A percentile compares a stretch with the other conserved stretches of the same genome.
These are phyloP conservation scores for Xylaria sp. DNA, from an alignment of 2,329 filamentous ascomycete genomes.

Conservation along the genomic window DNA sequence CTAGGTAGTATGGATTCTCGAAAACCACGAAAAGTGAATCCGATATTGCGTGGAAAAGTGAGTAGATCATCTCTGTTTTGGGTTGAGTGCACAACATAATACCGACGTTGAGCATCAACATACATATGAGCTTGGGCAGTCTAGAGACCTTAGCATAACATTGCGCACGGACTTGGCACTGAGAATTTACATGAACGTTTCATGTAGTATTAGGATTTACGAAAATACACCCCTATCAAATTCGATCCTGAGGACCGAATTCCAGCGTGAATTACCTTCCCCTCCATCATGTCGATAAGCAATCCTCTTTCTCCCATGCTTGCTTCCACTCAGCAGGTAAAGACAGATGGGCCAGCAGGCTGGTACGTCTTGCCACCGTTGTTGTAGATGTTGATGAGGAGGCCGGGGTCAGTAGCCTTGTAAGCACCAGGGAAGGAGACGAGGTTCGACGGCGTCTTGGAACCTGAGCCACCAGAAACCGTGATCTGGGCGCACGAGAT, in stretches of 20 bases:
- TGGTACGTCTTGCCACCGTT: slow-evolving; percentile 46
- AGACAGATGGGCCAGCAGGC: slow-evolving; percentile 41
- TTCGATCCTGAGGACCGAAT: no score
- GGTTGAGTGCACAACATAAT: neutral
- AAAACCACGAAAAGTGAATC: neutral
- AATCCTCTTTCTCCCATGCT: neutral
- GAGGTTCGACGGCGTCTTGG: slow-evolving; percentile 42
- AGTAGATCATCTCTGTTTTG: neutral
- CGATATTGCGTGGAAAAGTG: neutral
- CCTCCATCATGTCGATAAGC: neutral
- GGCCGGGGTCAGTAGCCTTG: slow-evolving; percentile 51
- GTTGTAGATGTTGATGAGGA: slow-evolving; percentile 51
- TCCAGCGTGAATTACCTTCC: no score
- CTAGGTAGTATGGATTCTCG: neutral
- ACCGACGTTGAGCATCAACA: neutral
- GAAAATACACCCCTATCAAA: no score
- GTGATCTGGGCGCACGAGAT: slow-evolving; percentile 51
- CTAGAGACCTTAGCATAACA: neutral
- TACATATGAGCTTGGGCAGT: neutral
- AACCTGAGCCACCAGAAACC: slow-evolving; percentile 50
- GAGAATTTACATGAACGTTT: no score
- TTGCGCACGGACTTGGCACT: neutral
- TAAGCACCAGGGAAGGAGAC: slow-evolving; percentile 52
- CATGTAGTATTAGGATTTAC: no score
- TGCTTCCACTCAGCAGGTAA: slow-evolving; percentile 19